These are phyloP conservation scores for Ganoderma boninense DNA, from an alignment of 1,284 basidiomycete species.

Conservation along the genomic window DNA sequence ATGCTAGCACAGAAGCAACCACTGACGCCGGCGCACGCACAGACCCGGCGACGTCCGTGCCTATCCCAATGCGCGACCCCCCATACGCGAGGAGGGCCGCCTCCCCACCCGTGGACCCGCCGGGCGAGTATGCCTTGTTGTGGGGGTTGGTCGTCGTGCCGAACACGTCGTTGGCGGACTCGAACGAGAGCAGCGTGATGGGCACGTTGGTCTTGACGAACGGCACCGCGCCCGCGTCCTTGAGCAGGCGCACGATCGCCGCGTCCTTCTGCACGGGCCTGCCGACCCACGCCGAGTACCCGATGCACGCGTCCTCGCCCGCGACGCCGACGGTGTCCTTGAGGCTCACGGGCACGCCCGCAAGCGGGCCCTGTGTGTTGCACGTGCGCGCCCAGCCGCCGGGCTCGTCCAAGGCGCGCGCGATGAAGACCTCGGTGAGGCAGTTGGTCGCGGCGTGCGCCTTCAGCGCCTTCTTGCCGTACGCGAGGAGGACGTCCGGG, in stretches of 20 bases:
- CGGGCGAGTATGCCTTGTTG: constrained; percentile 62
- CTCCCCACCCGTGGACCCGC: constrained; percentile 79
- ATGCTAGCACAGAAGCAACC: constrained; percentile 36
- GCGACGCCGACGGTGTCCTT: constrained; percentile 73
- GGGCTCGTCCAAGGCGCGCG: constrained; percentile 28
- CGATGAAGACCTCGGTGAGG: constrained; percentile 63
- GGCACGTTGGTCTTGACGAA: constrained; percentile 83
- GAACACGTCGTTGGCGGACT: constrained; percentile 77
- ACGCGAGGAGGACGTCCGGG: constrained; percentile 53
- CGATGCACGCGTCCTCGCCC: constrained; percentile 79
- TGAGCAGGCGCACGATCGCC: constrained; percentile 67
- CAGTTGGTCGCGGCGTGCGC: constrained; percentile 65
- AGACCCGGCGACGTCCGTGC: constrained; percentile 77
- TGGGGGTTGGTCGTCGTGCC: constrained; percentile 76
- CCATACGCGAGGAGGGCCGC: constrained; percentile 73
- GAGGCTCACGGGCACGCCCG: constrained; percentile 74
- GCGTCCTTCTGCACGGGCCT: constrained; percentile 61
- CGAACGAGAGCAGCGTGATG: constrained; percentile 79
- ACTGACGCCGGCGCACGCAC: constrained; percentile 80
- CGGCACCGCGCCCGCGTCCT: constrained; percentile 75
- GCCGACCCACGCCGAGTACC: constrained; percentile 71
- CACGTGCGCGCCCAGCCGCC: constrained; percentile 48
- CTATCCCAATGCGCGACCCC: constrained; percentile 77
- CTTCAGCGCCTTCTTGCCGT: constrained; percentile 59
- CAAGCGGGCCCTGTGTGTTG: constrained; percentile 59